A percentile compares a stretch with the other conserved stretches of the same genome.
phyloP scores from a whole-genome alignment of 108 stramenopile genomes.

The Fragilariopsis cylindrus region DNA sequence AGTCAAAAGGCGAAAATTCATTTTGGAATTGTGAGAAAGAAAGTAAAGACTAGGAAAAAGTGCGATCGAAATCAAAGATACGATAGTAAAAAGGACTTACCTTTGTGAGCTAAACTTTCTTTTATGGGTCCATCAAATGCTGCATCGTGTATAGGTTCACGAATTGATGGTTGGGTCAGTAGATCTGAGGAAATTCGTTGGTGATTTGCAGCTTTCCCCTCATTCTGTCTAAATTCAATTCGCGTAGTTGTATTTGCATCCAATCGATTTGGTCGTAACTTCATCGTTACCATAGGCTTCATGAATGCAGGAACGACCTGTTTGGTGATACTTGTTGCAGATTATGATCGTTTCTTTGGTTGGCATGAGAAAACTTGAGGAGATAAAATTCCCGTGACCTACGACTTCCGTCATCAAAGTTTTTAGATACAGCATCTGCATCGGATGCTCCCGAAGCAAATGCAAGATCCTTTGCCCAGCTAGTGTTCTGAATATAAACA shows the following conservation, averaged over 20 bases:
- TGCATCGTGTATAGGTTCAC: conserved; percentile 22
- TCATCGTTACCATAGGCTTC: conserved; percentile 32
- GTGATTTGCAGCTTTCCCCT: not conserved
- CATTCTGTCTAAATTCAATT: conserved; percentile 41
- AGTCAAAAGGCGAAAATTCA: not conserved
- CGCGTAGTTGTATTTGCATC: conserved; percentile 54
- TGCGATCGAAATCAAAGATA: not conserved
- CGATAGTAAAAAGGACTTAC: not conserved
- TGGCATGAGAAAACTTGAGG: conserved; percentile 59
- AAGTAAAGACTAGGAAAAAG: not conserved
- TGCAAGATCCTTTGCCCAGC: conserved; percentile 80
- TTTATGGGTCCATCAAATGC: not conserved
- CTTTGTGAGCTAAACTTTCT: conserved; percentile 17
- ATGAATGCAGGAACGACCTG: conserved; percentile 48
- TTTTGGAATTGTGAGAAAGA: not conserved
- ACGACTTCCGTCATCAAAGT: conserved; percentile 72
- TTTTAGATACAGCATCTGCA: conserved; percentile 70
- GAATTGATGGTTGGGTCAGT: not conserved
- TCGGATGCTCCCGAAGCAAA: conserved; percentile 79
- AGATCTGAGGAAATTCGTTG: conserved; percentile 8
- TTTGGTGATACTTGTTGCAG: not conserved
- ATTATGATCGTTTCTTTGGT: conserved; percentile 12
- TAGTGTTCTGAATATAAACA: conserved; percentile 70
- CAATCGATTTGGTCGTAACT: conserved; percentile 27
- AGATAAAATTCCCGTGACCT: conserved; percentile 80